Base-by-base conservation (phyloP, 75 land plant species). In the Cunninghamia lanceolata region DNA sequence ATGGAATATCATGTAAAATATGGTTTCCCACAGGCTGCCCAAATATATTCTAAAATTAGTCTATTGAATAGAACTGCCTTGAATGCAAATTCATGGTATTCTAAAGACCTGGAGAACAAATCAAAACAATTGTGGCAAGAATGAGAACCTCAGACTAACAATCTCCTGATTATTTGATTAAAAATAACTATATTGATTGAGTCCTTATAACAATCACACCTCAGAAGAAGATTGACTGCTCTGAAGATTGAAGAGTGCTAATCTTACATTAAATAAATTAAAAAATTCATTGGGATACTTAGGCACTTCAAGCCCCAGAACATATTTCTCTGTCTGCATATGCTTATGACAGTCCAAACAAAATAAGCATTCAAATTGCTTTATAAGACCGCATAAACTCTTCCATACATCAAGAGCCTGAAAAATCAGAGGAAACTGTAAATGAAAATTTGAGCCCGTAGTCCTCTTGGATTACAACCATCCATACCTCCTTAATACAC, bases 401-500 rank as follows among this genome's bases (percentile, higher is more conserved):
- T 56, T 21, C 25, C 63, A 56, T 4, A 63, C 68, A 4, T 63
- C 68, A 63, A 63, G n/a, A 25, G 68, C 68, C n/a, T 6, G 68
- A 63, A 63, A 63, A 63, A 21, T 4, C 68, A 21, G 28, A 28
- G 68, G n/a, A 63, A 63, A 25, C 8, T 63, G 68, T 6, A 63
- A 25, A 63, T 15, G 1, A 63, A 73, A 34, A 10, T 9, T 0
- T 13, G 34, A 32, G 16, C 13, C 32, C 75, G 2, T 10, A 13
- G 10, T 34, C 75, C 75, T 14, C 36, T 3, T 32, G 15, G 36
- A 71, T 71, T 71, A 32, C 11, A 71, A 88, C 87, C 89, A 89
- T 5, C 90, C 87, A 70, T 47, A 81, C 59, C 87, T 92, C 52
- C 89, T 90, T 35, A 92, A 79, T 3, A 94, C 6, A 70, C 54